Conservation (phyloP, 495 filamentous ascomycete species). For the Aspergillus olivimuriae region DNA sequence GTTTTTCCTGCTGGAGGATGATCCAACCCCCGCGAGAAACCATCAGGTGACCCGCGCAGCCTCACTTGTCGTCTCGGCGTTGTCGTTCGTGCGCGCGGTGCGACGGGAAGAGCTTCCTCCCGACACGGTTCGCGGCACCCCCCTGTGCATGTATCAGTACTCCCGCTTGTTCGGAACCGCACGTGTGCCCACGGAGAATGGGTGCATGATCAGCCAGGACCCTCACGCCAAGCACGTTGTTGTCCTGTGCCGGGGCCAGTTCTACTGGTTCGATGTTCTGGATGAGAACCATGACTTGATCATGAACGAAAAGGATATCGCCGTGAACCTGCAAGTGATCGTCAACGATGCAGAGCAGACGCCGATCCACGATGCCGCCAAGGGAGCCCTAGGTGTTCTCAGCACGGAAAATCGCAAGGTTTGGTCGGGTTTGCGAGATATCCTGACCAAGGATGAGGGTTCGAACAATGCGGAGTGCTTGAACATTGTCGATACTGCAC, state of each 20-base stretch:
- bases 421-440: slow-evolving; percentile 87
- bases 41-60: slow-evolving; percentile 94
- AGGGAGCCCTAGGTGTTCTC: slow-evolving; percentile 85
- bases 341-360: slow-evolving; percentile 83
- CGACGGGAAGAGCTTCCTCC: slow-evolving; percentile 89
- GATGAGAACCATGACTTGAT: slow-evolving; percentile 92
- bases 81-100: slow-evolving; percentile 90
- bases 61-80: slow-evolving; percentile 80
- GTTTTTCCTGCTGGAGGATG: slow-evolving; percentile 96
- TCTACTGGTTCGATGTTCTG: slow-evolving; percentile 98
- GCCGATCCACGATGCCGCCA: slow-evolving; percentile 89
- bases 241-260: slow-evolving; percentile 92
- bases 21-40: slow-evolving; percentile 91
- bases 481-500: slow-evolving; percentile 86
- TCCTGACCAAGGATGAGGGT: slow-evolving; percentile 75
- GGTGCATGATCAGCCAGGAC: slow-evolving; percentile 93
- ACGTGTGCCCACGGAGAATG: slow-evolving; percentile 88
- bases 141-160: slow-evolving; percentile 97
- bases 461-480: slow-evolving; percentile 95
- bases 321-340: slow-evolving; percentile 87
- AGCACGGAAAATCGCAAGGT: slow-evolving; percentile 95
- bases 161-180: slow-evolving; percentile 93
- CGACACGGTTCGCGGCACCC: slow-evolving; percentile 73
- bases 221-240: slow-evolving; percentile 82
- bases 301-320: slow-evolving; percentile 94